A percentile compares a stretch with the other conserved stretches of the same genome.
Evolutionary conservation across 2,329 filamentous ascomycete species (phyloP).

Genomic region (Ophiocordyceps camponoti-leonardi): DNA sequence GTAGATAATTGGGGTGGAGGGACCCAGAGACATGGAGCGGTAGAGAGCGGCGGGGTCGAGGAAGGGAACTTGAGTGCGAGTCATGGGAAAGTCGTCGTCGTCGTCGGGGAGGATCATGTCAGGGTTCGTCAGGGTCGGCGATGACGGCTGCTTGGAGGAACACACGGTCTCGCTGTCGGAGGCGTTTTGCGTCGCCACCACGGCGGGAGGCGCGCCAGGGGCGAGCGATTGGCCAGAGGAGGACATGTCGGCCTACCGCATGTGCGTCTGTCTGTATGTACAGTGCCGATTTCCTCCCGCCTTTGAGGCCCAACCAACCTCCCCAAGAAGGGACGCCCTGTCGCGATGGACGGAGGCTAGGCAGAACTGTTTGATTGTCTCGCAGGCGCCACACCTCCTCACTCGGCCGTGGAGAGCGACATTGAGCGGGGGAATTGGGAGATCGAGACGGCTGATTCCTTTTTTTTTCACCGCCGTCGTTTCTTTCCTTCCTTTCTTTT

Average conservation of each 20-base stretch:
- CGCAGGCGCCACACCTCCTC: conserved; percentile 1
- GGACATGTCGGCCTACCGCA: not conserved
- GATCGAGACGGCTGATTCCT: not conserved
- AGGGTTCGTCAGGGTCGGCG: conserved; percentile 79
- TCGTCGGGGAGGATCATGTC: conserved; percentile 85
- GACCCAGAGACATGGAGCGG: conserved; percentile 26
- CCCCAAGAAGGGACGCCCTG: too few species aligned
- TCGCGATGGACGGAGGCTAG: not conserved
- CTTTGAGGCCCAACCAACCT: not conserved
- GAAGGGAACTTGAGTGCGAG: conserved; percentile 11
- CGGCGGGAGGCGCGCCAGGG: conserved; percentile 3
- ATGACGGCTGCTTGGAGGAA: conserved; percentile 42
- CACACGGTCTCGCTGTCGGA: conserved; percentile 8
- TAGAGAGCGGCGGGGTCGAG: conserved; percentile 17
- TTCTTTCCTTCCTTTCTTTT: not conserved
- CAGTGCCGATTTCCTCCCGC: not conserved
- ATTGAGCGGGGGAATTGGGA: not conserved
- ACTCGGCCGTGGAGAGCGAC: not conserved
- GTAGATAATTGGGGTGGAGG: conserved; percentile 48
- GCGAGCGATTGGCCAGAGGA: not conserved
- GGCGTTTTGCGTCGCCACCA: conserved; percentile 15
- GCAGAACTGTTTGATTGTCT: not conserved
- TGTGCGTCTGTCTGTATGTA: too few species aligned
- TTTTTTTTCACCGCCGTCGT: not conserved
- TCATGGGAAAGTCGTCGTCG: conserved; percentile 39